Evolutionary conservation across 129 eudicot species (phyloP).

Genomic region (Tanacetum coccineum): DNA sequence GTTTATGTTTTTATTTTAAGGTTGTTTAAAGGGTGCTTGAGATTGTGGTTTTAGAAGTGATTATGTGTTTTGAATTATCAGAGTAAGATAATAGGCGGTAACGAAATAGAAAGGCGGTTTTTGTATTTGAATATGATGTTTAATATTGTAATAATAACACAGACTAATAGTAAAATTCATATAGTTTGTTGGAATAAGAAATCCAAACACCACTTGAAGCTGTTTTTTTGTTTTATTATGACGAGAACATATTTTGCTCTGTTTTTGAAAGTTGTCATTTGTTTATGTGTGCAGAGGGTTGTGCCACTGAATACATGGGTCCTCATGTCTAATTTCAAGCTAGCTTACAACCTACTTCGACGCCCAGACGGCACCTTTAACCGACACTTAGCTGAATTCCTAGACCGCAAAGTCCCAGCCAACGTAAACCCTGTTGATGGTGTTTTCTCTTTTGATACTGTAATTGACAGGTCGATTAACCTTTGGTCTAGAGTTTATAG

Average conservation of each 20-base stretch:
- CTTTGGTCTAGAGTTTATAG: slow-evolving; percentile 54
- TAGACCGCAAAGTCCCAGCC: slow-evolving; percentile 68
- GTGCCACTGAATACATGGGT: slow-evolving; percentile 73
- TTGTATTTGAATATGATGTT: neutral
- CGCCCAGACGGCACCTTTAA: slow-evolving; percentile 58
- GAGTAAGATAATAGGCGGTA: neutral
- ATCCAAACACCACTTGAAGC: neutral
- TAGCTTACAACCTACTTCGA: slow-evolving; percentile 59
- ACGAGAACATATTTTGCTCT: slow-evolving; percentile 7
- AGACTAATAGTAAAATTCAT: no score
- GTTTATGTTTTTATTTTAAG: no score
- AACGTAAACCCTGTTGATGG: slow-evolving; percentile 67
- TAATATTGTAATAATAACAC: neutral
- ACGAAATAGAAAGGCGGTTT: no score
- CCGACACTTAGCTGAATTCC: slow-evolving; percentile 59
- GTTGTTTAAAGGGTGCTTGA: no score
- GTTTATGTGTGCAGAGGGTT: slow-evolving; percentile 39
- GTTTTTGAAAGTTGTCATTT: slow-evolving; percentile 3
- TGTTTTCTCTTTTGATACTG: slow-evolving; percentile 61
- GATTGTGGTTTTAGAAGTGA: no score
- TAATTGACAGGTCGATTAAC: slow-evolving; percentile 47
- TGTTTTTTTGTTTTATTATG: slow-evolving; percentile 5
- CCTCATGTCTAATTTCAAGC: slow-evolving; percentile 62
- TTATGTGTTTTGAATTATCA: neutral
- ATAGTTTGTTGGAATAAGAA: no score